A percentile compares a stretch with the other conserved stretches of the same genome.
phyloP scores from a whole-genome alignment of 2,329 filamentous ascomycete genomes.

The Fusarium longipes region DNA sequence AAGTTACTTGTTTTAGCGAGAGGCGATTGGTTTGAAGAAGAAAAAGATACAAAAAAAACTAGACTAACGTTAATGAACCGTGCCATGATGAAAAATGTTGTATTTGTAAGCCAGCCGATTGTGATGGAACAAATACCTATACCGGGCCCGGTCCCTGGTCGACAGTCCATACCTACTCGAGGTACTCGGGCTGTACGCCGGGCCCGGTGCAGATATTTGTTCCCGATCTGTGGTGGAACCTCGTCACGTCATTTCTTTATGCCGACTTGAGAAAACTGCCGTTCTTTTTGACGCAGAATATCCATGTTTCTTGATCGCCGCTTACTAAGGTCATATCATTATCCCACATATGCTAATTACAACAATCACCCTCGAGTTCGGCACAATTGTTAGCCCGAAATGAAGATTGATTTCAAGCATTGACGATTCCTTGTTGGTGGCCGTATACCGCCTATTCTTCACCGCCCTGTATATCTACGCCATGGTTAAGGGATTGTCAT shows the following conservation, averaged over 20 bases:
- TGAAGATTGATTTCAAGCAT: neutral
- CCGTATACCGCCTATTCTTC: neutral
- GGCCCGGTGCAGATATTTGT: too few relatives aligned
- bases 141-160: too few relatives aligned
- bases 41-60: neutral
- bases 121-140: too few relatives aligned
- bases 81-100: neutral
- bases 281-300: neutral
- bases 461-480: neutral
- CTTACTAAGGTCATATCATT: neutral
- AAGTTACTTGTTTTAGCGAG: conserved; percentile 6
- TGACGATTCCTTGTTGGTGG: neutral
- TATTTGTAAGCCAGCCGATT: conserved; percentile 17
- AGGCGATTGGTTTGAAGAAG: neutral
- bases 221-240: too few relatives aligned
- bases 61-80: conserved; percentile 5
- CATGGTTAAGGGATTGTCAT: too few relatives aligned
- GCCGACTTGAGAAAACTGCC: too few relatives aligned
- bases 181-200: too few relatives aligned
- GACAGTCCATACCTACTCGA: too few relatives aligned
- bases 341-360: neutral
- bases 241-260: too few relatives aligned
- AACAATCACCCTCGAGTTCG: neutral
- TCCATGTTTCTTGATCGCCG: neutral
- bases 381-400: neutral